These are phyloP conservation scores for Fusarium cicatricum DNA, from an alignment of 2,329 filamentous ascomycete species.

Conservation along the genomic window DNA sequence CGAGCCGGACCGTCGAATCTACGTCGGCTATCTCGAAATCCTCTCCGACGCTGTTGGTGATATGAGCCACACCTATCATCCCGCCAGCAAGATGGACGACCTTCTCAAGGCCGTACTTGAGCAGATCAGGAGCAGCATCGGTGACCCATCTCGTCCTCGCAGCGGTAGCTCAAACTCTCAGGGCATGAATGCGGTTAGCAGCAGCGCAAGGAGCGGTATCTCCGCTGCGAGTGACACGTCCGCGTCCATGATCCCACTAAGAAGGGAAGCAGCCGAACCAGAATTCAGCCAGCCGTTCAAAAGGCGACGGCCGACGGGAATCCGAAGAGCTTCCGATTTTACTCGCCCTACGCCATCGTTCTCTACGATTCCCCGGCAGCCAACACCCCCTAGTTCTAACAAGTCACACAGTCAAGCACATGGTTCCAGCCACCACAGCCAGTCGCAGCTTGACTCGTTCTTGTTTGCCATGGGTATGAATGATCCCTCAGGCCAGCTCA, in stretches of 20 bases:
- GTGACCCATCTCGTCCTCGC: slow-evolving; percentile 29
- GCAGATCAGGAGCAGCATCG: slow-evolving; percentile 52
- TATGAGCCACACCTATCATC: slow-evolving; percentile 62
- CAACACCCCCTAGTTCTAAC: slow-evolving; percentile 26
- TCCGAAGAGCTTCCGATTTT: slow-evolving; percentile 45
- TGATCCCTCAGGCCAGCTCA: slow-evolving; percentile 36
- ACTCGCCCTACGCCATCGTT: slow-evolving; percentile 43
- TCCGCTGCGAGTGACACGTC: slow-evolving; percentile 30
- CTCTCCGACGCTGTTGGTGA: slow-evolving; percentile 60
- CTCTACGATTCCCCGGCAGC: slow-evolving; percentile 29
- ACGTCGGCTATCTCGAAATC: slow-evolving; percentile 60
- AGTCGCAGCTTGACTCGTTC: slow-evolving; percentile 37
- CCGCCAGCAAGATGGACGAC: slow-evolving; percentile 61
- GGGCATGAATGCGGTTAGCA: background rate
- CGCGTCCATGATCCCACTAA: slow-evolving; percentile 41
- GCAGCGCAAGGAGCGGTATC: slow-evolving; percentile 13
- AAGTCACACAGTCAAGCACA: slow-evolving; percentile 28
- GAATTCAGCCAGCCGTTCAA: slow-evolving; percentile 41
- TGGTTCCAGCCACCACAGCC: slow-evolving; percentile 22
- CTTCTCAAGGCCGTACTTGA: slow-evolving; percentile 61
- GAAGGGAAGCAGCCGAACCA: slow-evolving; percentile 43
- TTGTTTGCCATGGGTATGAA: slow-evolving; percentile 41
- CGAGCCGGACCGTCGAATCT: slow-evolving; percentile 49
- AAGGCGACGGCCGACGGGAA: slow-evolving; percentile 41
- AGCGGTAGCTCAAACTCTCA: slow-evolving; percentile 30